Evolutionary conservation across 2,329 filamentous ascomycete species (phyloP).

Genomic region (Akanthomyces lecanii): DNA sequence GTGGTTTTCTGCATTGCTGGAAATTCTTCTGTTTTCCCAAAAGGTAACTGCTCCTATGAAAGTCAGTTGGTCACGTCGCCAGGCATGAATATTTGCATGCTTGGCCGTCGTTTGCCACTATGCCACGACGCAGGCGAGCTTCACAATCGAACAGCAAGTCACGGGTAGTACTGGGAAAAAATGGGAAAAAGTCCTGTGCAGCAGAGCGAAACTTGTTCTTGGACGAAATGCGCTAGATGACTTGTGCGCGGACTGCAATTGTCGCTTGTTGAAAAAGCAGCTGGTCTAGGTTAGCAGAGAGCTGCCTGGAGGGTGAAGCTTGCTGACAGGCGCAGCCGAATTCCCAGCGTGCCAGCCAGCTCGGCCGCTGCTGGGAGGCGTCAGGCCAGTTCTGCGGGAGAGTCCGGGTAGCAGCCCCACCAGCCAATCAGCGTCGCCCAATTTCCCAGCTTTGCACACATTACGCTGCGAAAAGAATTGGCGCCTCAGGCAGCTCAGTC

Average conservation of each 20-base stretch:
- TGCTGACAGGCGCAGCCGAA: neutral
- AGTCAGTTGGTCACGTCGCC: too few relatives aligned
- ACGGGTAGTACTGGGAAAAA: too few relatives aligned
- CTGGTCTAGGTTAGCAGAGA: neutral
- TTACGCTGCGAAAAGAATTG: constrained; percentile 22
- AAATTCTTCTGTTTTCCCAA: too few relatives aligned
- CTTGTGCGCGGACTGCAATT: neutral
- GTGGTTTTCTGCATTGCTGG: too few relatives aligned
- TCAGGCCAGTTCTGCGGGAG: constrained; percentile 23
- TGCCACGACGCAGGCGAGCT: too few relatives aligned
- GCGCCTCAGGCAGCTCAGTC: constrained; percentile 40
- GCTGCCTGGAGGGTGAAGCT: neutral
- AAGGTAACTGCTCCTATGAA: too few relatives aligned
- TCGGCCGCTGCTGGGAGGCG: neutral
- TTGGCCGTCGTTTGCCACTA: too few relatives aligned
- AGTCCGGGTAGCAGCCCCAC: constrained; percentile 28
- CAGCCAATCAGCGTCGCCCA: constrained; percentile 42
- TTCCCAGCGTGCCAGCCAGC: too few relatives aligned
- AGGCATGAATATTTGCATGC: too few relatives aligned
- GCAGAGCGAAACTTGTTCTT: neutral
- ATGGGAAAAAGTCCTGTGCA: neutral
- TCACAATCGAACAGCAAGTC: too few relatives aligned
- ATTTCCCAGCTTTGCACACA: constrained; percentile 41
- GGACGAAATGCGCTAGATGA: neutral
- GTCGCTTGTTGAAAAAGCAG: neutral